Base-by-base conservation (phyloP, 1,284 basidiomycete genomes). In the Pseudomicrostroma phylloplanum region DNA sequence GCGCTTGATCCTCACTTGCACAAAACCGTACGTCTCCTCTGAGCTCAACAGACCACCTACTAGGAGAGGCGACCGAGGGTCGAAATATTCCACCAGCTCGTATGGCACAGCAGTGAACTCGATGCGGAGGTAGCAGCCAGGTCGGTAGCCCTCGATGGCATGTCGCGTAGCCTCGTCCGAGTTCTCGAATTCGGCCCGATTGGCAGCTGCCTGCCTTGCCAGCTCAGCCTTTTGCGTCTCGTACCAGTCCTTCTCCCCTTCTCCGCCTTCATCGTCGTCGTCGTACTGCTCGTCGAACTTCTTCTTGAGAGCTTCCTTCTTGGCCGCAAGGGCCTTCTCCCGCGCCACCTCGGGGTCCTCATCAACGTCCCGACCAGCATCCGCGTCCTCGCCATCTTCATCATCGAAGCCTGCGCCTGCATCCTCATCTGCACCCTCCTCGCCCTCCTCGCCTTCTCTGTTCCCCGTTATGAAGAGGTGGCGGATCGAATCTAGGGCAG, bases 211-310 rank as follows among this genome's bases (percentile, higher is more conserved):
- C 77, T 96, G 93, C 6, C 86, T 84, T 15, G 90, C 86, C 76
- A 97, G 89, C 74, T 92, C 91, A 36, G 90, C 90, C 82, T 97
- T 98, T 79, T 91, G 88, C 78, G 89, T 70, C 19, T 77, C 76
- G 61, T 79, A 79, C 75, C 75, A 79, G 56, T 76, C 72, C 39
- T 74, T 68, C 17, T 67, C 64, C 12, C 64, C 55, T 17, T 64
- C 68, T 2, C 25, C 51, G 0, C 66, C 65, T 17, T 80, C 80
- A 63, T 89, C 89, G 1, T 90, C 89, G 73, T 92, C 91, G 78
- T 96, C 92, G 80, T 96, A 96, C 80, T 96, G 89, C 76, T 92
- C 90, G 81, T 98, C 91, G 78, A 97, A 97, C 79, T 94, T 94
- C 68, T 88, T 87, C 80, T 96, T 96, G 62, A 97, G 84, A 1